A percentile compares a stretch with the other conserved stretches of the same genome.
These are phyloP conservation scores for Allomyces javanicus DNA, from an alignment of 192 early-diverging fungal species.

Conservation along the genomic window DNA sequence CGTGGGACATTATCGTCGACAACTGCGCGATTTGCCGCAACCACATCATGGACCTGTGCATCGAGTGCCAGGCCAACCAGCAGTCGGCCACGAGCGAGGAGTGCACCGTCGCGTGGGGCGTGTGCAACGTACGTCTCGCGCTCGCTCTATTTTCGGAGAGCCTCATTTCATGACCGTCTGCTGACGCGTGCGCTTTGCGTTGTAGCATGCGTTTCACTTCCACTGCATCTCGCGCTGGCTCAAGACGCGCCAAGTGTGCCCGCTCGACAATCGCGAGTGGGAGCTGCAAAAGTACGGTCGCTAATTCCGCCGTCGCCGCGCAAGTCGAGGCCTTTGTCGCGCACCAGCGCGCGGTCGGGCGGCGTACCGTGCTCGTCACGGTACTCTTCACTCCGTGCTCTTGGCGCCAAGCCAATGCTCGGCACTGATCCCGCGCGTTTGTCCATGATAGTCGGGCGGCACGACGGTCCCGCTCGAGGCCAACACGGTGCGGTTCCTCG, in stretches of 20 bases:
- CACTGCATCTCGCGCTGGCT: slow-evolving; percentile 98
- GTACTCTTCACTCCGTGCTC: slow-evolving; percentile 15
- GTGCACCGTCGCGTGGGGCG: slow-evolving; percentile 92
- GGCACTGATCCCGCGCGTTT: not conserved
- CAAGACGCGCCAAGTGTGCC: slow-evolving; percentile 88
- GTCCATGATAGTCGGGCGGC: slow-evolving; percentile 52
- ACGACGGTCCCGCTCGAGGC: slow-evolving; percentile 90
- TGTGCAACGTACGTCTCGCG: slow-evolving; percentile 59
- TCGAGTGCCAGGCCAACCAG: slow-evolving; percentile 96
- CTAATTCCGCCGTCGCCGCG: slow-evolving; percentile 22
- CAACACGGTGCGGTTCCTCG: slow-evolving; percentile 94
- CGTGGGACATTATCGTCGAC: slow-evolving; percentile 96
- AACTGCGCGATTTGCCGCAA: slow-evolving; percentile 98
- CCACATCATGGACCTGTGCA: slow-evolving; percentile 98
- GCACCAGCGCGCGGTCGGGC: slow-evolving; percentile 21
- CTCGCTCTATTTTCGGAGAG: slow-evolving; percentile 6
- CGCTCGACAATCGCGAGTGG: slow-evolving; percentile 97
- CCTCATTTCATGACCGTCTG: not conserved
- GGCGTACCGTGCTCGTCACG: slow-evolving; percentile 71
- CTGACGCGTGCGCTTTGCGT: slow-evolving; percentile 3
- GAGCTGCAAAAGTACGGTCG: slow-evolving; percentile 77
- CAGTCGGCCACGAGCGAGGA: slow-evolving; percentile 76
- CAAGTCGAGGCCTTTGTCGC: slow-evolving; percentile 36
- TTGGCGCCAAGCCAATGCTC: slow-evolving; percentile 7
- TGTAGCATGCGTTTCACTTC: slow-evolving; percentile 87